These are phyloP conservation scores for Orbilia ellipsospora DNA, from an alignment of 2,329 filamentous ascomycete genomes.

Conservation along the genomic window DNA sequence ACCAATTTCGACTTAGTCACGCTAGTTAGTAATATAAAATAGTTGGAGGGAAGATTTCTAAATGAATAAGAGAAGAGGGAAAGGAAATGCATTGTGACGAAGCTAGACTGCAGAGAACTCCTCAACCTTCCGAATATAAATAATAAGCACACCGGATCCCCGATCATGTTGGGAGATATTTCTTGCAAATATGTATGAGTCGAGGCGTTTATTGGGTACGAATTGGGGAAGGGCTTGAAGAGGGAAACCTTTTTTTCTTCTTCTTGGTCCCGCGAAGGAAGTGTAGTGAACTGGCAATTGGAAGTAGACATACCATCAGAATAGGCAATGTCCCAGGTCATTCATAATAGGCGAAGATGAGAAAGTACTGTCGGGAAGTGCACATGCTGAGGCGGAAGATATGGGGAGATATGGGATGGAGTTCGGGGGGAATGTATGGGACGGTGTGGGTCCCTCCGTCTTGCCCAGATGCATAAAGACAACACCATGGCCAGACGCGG, in stretches of 20 bases:
- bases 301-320: too few relatives aligned
- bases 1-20: too few relatives aligned
- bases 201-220: constrained; percentile 6
- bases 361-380: constrained; percentile 46
- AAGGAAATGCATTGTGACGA: constrained; percentile 9
- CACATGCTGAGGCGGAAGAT: constrained; percentile 33
- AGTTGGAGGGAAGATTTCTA: too few relatives aligned
- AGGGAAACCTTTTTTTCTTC: too few relatives aligned
- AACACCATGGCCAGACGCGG: constrained; percentile 37
- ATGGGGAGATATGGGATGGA: constrained; percentile 3
- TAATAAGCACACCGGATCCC: too few relatives aligned
- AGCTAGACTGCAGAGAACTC: constrained; percentile 14
- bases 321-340: constrained; percentile 30
- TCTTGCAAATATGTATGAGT: constrained; percentile 20
- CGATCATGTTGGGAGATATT: too few relatives aligned
- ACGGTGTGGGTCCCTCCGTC: background rate
- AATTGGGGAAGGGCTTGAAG: too few relatives aligned
- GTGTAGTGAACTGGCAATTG: too few relatives aligned
- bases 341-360: constrained; percentile 48
- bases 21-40: too few relatives aligned
- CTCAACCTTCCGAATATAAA: constrained; percentile 30
- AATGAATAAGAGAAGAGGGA: background rate
- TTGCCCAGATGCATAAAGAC: constrained; percentile 1
- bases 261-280: too few relatives aligned
- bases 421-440: constrained; percentile 3